phyloP scores from a whole-genome alignment of 805 yeast species.

The Lachancea sp. region DNA sequence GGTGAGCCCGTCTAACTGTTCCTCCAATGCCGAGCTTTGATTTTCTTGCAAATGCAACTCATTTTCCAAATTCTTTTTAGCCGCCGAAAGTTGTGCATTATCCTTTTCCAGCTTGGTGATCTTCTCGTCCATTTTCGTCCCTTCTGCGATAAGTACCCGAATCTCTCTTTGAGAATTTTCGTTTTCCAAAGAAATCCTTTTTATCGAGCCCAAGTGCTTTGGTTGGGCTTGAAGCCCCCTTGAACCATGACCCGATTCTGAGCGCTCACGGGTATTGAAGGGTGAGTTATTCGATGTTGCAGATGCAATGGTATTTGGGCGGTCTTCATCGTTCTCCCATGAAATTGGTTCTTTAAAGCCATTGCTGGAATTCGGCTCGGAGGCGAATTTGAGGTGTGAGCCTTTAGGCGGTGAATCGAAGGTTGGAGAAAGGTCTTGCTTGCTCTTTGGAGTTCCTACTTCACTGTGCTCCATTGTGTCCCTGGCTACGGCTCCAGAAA shows the following conservation, averaged over 20 bases:
- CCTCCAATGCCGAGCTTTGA: slow-evolving; percentile 17
- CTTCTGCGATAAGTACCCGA: slow-evolving; percentile 40
- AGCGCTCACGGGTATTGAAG: neutral
- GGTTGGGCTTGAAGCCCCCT: neutral
- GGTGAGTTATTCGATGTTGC: neutral
- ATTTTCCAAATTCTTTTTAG: slow-evolving; percentile 19
- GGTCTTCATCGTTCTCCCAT: too few relatives aligned
- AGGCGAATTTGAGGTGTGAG: too few relatives aligned
- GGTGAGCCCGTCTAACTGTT: slow-evolving; percentile 17
- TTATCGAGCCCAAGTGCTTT: slow-evolving; percentile 4
- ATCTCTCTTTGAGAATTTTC: slow-evolving; percentile 39
- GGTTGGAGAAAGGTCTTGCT: too few relatives aligned
- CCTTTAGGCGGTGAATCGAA: too few relatives aligned
- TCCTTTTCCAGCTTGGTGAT: slow-evolving; percentile 36
- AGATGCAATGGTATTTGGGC: too few relatives aligned
- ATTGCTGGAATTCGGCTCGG: too few relatives aligned
- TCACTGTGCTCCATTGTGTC: too few relatives aligned
- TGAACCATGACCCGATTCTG: neutral
- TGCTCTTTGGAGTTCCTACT: too few relatives aligned
- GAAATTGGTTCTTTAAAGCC: too few relatives aligned
- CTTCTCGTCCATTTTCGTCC: slow-evolving; percentile 43
- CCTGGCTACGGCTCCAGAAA: neutral
- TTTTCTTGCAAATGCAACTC: slow-evolving; percentile 17
- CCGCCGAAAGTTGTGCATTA: slow-evolving; percentile 18
- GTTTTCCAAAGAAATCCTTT: slow-evolving; percentile 5